Evolutionary conservation across 2,329 filamentous ascomycete genomes (phyloP).

Genomic region (Scorias spongiosa): DNA sequence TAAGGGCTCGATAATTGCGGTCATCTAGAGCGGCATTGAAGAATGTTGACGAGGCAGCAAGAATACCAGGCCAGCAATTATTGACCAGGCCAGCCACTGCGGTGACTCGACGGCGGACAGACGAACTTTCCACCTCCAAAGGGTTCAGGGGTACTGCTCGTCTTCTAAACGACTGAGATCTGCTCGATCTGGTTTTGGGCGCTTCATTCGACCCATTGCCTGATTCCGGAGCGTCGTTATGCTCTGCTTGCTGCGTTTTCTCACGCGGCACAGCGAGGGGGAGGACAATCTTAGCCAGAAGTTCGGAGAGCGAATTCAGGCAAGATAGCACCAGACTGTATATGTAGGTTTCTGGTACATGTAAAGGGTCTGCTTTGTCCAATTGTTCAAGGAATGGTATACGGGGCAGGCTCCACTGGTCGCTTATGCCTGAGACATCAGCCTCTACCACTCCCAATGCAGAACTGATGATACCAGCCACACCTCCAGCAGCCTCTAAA

Average conservation of each 20-base stretch:
- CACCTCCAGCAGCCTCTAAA: constrained; percentile 63
- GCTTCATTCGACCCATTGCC: constrained; percentile 5
- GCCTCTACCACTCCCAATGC: constrained; percentile 51
- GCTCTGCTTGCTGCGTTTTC: constrained; percentile 29
- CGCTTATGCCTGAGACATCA: constrained; percentile 63
- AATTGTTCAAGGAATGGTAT: constrained; percentile 86
- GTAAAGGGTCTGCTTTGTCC: constrained; percentile 75
- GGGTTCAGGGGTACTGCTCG: constrained; percentile 76
- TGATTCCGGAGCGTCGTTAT: constrained; percentile 16
- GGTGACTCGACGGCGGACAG: constrained; percentile 54
- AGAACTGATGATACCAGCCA: constrained; percentile 73
- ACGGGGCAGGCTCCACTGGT: constrained; percentile 77
- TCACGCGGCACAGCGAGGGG: constrained; percentile 78
- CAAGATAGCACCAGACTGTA: constrained; percentile 82
- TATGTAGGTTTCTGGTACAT: constrained; percentile 80
- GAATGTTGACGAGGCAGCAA: constrained; percentile 92
- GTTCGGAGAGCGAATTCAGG: constrained; percentile 80
- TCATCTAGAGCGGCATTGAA: constrained; percentile 81
- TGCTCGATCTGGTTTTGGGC: constrained; percentile 26
- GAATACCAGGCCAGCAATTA: constrained; percentile 85
- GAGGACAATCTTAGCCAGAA: constrained; percentile 81
- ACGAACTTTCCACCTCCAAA: constrained; percentile 56
- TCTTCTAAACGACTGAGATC: constrained; percentile 54
- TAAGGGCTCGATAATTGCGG: constrained; percentile 83
- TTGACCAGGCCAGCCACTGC: constrained; percentile 73